A percentile compares a stretch with the other conserved stretches of the same genome.
Conservation (phyloP, 2,329 filamentous ascomycete species). For the Aspergillus alliaceus region DNA sequence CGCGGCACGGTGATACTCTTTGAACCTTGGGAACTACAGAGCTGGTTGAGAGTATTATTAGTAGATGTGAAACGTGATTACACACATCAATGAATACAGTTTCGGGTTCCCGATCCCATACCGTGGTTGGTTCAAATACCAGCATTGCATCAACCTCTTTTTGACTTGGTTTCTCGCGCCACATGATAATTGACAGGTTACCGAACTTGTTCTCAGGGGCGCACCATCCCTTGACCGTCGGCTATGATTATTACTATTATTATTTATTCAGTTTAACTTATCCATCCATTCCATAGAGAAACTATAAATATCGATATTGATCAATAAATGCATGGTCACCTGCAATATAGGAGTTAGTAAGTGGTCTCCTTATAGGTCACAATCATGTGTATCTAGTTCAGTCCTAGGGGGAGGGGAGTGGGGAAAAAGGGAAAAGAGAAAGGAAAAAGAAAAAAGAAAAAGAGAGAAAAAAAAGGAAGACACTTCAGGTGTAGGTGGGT, state of each 20-base stretch:
- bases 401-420: no score
- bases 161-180: conserved; percentile 5
- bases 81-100: not conserved
- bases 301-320: not conserved
- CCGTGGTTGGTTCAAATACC: conserved; percentile 4
- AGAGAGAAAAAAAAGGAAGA: not conserved
- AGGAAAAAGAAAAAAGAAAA: conserved; percentile 3
- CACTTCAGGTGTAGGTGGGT: conserved; percentile 4
- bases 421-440: not conserved
- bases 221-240: not conserved
- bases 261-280: not conserved
- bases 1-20: not conserved
- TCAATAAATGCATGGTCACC: conserved; percentile 1
- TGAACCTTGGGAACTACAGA: not conserved
- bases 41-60: no score
- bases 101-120: not conserved
- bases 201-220: not conserved
- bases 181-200: not conserved
- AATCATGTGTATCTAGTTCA: no score
- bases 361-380: not conserved
- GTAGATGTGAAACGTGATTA: not conserved
- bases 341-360: conserved; percentile 1
- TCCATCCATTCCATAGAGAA: not conserved
- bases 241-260: no score
- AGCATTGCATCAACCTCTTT: conserved; percentile 3